Evolutionary conservation across 192 early-diverging fungal species (phyloP).

Genomic region (Funneliformis mosseae): DNA sequence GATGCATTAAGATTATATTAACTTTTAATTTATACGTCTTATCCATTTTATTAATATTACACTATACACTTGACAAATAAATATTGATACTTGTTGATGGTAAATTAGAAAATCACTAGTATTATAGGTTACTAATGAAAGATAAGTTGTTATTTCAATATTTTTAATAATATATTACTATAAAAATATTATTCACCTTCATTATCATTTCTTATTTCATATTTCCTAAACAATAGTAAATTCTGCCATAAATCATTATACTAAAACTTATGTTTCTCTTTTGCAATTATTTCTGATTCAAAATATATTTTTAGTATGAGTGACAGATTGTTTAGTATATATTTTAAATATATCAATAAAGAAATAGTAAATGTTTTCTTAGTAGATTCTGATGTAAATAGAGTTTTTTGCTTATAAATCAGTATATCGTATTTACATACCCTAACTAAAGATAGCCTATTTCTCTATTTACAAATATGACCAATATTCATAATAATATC

Average conservation of each 20-base stretch:
- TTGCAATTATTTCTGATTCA: not conserved
- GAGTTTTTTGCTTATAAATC: not conserved
- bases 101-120: not conserved
- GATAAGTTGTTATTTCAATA: not conserved
- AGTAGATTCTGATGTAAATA: not conserved
- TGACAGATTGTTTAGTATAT: not conserved
- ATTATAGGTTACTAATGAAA: not conserved
- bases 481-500: conserved; percentile 17
- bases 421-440: not conserved
- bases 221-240: not conserved
- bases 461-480: no score
- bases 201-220: not conserved
- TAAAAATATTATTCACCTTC: not conserved
- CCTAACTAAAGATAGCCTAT: not conserved
- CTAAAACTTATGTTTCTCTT: not conserved
- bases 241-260: not conserved
- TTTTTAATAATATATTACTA: not conserved
- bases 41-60: not conserved
- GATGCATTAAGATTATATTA: not conserved
- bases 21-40: not conserved
- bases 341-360: not conserved
- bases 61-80: not conserved
- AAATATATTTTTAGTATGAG: conserved; percentile 3
- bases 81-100: not conserved
- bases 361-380: conserved; percentile 11